phyloP scores from a whole-genome alignment of 306 rosid genomes.

The Corylus americana region DNA sequence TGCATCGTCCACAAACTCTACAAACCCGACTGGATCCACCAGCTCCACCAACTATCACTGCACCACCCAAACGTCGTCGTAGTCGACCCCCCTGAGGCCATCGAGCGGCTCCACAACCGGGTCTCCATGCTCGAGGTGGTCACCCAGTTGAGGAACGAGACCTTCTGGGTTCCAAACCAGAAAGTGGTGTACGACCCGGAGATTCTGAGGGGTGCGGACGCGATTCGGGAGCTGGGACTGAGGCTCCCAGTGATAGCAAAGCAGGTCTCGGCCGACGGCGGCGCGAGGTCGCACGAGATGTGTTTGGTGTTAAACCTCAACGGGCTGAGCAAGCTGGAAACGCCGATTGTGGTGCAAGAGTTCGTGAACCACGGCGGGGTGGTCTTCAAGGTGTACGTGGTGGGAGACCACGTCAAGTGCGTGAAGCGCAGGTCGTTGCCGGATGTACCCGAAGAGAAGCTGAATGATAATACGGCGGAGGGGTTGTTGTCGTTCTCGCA shows the following conservation, averaged over 20 bases:
- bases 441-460: conserved; percentile 36
- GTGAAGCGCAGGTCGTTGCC: conserved; percentile 59
- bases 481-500: conserved; percentile 44
- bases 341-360: conserved; percentile 55
- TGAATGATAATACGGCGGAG: neutral
- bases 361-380: conserved; percentile 77
- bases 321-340: conserved; percentile 34
- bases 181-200: neutral
- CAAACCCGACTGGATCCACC: conserved; percentile 21
- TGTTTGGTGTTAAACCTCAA: conserved; percentile 39
- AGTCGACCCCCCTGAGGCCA: conserved; percentile 34
- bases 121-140: conserved; percentile 40
- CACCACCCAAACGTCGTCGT: conserved; percentile 14
- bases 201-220: neutral
- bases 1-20: conserved; percentile 41
- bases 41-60: conserved; percentile 2
- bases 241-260: conserved; percentile 35
- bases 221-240: neutral
- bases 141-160: neutral
- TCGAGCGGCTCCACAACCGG: conserved; percentile 34
- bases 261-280: conserved; percentile 27
- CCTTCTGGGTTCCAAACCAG: conserved; percentile 24
- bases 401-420: conserved; percentile 50
- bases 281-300: conserved; percentile 50
- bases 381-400: conserved; percentile 67